Percentiles rank a stretch among this genome's conserved stretches.
These are phyloP conservation scores for Globisporangium alternatum DNA, from an alignment of 352 stramenopile genomes.

Conservation along the genomic window DNA sequence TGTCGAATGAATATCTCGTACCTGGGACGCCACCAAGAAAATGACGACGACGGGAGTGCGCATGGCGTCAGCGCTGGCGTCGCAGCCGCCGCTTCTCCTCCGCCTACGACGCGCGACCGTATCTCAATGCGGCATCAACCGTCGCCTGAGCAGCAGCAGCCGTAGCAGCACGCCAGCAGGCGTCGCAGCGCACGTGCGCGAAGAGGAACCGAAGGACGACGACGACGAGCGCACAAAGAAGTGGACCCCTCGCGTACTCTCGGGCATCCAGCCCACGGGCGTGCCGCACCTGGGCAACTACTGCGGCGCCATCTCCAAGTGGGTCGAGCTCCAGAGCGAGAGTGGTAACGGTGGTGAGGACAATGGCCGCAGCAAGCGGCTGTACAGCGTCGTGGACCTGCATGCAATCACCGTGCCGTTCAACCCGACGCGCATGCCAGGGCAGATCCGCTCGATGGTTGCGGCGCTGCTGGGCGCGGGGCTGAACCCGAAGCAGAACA, in stretches of 20 bases:
- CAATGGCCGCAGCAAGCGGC: conserved; percentile 20
- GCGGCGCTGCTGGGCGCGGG: conserved; percentile 95
- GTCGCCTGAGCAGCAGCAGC: background rate
- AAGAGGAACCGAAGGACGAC: no score
- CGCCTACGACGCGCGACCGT: conserved; percentile 2
- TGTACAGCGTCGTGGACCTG: conserved; percentile 93
- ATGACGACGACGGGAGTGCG: background rate
- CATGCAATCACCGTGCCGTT: conserved; percentile 98
- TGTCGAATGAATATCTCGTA: no score
- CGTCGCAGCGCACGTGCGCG: background rate
- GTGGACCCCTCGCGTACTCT: conserved; percentile 83
- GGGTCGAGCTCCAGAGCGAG: conserved; percentile 91
- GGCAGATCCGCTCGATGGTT: conserved; percentile 89
- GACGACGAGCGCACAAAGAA: background rate
- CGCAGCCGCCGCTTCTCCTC: background rate
- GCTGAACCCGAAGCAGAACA: conserved; percentile 69
- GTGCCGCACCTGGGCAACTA: conserved; percentile 99
- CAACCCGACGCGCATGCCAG: conserved; percentile 85
- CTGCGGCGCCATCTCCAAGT: conserved; percentile 97
- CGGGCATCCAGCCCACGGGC: conserved; percentile 97
- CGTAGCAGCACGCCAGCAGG: conserved; percentile 2
- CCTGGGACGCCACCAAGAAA: background rate
- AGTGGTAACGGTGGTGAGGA: background rate
- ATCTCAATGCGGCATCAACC: background rate
- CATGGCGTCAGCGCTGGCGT: conserved; percentile 9